Base-by-base conservation (phyloP, 345 rosid genomes). In the Cardamine chenopodiifolia region DNA sequence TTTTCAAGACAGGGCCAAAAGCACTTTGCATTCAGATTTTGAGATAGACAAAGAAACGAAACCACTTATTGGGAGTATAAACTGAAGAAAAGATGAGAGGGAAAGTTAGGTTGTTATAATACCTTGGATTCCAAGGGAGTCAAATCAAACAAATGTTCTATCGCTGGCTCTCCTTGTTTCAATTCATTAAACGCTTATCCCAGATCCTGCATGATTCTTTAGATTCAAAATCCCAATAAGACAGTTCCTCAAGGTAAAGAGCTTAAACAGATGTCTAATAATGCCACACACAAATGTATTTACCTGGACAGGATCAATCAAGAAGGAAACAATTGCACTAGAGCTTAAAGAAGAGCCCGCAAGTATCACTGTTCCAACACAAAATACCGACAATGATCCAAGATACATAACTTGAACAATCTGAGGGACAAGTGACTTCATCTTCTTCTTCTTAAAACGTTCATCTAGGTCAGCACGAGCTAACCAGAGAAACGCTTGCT, bases 91-190 rank as follows among this genome's bases (percentile, higher is more conserved):
- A 56, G 13, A 4, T 54, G 10, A 54, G 48, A 55, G 47, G n/a
- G 18, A 52, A 72, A 50, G 17, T 35, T 37, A 20, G 14, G 7
- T 19, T 26, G 18, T 7, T 14, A 15, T 42, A 44, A 56, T 79
- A 89, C 98, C 96, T 89, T 84, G 45, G 88, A 79, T 74, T 80
- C 83, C 60, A 81, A 82, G 45, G 72, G 82, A 67, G 89, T 72
- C 77, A 91, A 80, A 71, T 85, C 95, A 83, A 86, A 86, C 71
- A 94, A 81, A 39, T 95, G 90, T 78, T 90, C 90, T 56, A 94
- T 82, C 2, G 96, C 95, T 32, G 97, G 96, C 80, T 94, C 98
- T 68, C 96, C 97, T 82, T 87, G 95, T 86, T 94, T 94, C 86
- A 90, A 82, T 74, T 91, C 98, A 71, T 94, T 91, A 80, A 87